Base-by-base conservation (phyloP, 495 filamentous ascomycete species). In the Geoglossum glabrum region DNA sequence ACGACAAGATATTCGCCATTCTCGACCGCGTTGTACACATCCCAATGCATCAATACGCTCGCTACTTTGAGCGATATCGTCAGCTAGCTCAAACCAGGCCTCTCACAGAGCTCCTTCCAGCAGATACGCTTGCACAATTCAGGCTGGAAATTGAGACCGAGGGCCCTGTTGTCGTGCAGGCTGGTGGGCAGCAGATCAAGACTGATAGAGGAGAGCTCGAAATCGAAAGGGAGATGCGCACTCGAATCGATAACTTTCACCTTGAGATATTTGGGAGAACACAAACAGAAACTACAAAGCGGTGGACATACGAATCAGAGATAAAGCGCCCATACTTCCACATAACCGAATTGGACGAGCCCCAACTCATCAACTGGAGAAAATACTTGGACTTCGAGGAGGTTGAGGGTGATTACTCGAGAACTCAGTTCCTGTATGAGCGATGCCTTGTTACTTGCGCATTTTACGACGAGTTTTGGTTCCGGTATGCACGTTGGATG, bases 321-420 rank as follows among this genome's bases (percentile, higher is more conserved):
- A 84, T 97, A 66, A 97, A 95, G 73, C 82, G 93, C 2, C 89
- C 90, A 0, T 99, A 97, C 66, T 99, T 95, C 76, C 89, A 95
- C 66, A 88, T 96, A 33, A 94, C 85, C 1, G 89, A 95, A 62
- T 73, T 97, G 10, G 89, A 95, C 63, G 82, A 90, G 60, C 71
- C 77, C 6, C 87, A 97, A 66, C 72, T 99, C 17, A 71, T 71
- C n/a, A 96, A 95, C 69, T 99, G 92, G 92, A 76, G 84, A 57
- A 95, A 90, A 64, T 99, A 97, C 66, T 81, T 99, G 19, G 90
- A 97, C 64, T 96, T 95, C 63, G 93, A 99, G 66, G 92, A 99
- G 70, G 70, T 73, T 1, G 86, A 95, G 68, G 85, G 84, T 33
- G 79, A 88, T 52, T 93, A 83, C 60, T 64, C 70, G 8, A 77